Base-by-base conservation (phyloP, 2,329 filamentous ascomycete species). In the Cylindrodendrum hubeiense region DNA sequence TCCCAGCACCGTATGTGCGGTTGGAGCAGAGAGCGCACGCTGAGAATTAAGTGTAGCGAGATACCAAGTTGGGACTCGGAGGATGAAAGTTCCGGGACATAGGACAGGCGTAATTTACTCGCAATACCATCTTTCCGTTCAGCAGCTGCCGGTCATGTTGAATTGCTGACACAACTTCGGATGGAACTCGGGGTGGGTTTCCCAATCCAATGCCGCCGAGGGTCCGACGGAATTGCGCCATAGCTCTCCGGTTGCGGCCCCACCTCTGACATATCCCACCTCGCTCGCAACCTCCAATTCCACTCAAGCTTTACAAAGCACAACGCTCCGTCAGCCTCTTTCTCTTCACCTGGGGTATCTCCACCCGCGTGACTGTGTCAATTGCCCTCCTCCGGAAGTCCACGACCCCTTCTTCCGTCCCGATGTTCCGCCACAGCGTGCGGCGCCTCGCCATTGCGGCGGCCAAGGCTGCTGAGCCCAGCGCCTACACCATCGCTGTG, bases 1-100 rank as follows among this genome's bases (percentile, higher is more conserved):
- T 98, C 76, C 95, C 95, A 5, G 90, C 90, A 7, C 87, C 89
- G 8, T 95, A 95, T 84, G 92, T 94, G 26, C 83, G 82, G 69
- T 75, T 89, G 28, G 69, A 76, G 19, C 67, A 87, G 43, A 70
- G 66, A 46, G 43, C 63, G 52, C 55, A 53, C 46, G 47, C 49
- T 43, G 50, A 47, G 57, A 66, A 50, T 34, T 52, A 24, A 26
- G 50, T 24, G 22, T 22, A 47, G 44, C 21, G 53, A 39, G 17
- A 65, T 62, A 37, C 34, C 26, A 44, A 49, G 47, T 63, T 30
- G 50, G 54, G 26, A 50, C 34, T 56, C 15, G 44, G 49, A 54
- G 17, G 28, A 52, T 59, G 50, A 33, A 30, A 53, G 21, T 41
- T 19, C 15, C 47, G 30, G 41, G 21, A 49, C 49, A 21, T 53